Conservation (phyloP, 345 rosid genomes). For the Gossypium ekmanianum region DNA sequence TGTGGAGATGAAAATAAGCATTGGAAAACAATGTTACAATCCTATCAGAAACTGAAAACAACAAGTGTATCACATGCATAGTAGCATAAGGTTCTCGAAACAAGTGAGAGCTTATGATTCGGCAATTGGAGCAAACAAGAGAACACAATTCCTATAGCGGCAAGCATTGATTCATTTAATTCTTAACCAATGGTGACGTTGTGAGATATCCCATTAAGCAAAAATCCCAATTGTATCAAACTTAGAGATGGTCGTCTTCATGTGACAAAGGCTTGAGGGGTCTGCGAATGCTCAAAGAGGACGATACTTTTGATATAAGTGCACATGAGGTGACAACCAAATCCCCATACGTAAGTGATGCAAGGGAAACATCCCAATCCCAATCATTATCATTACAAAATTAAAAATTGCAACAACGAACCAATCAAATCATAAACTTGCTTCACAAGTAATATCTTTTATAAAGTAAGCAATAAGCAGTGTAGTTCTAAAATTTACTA, state of each 20-base stretch:
- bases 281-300: background rate
- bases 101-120: background rate
- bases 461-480: background rate
- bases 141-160: background rate
- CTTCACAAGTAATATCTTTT: background rate
- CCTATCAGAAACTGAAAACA: conserved; percentile 3
- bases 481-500: background rate
- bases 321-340: background rate
- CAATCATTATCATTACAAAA: background rate
- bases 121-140: background rate
- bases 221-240: background rate
- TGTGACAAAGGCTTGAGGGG: background rate
- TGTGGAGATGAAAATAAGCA: conserved; percentile 14
- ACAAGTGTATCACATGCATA: background rate
- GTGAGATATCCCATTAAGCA: background rate
- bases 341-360: background rate
- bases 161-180: background rate
- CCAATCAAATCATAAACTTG: background rate
- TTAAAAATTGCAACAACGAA: conserved; percentile 5
- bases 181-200: background rate
- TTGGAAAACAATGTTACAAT: background rate
- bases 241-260: background rate
- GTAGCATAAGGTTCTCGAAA: background rate
- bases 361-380: background rate
- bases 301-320: background rate